Base-by-base conservation (phyloP, 495 filamentous ascomycete species). In the Daldinia grandis region DNA sequence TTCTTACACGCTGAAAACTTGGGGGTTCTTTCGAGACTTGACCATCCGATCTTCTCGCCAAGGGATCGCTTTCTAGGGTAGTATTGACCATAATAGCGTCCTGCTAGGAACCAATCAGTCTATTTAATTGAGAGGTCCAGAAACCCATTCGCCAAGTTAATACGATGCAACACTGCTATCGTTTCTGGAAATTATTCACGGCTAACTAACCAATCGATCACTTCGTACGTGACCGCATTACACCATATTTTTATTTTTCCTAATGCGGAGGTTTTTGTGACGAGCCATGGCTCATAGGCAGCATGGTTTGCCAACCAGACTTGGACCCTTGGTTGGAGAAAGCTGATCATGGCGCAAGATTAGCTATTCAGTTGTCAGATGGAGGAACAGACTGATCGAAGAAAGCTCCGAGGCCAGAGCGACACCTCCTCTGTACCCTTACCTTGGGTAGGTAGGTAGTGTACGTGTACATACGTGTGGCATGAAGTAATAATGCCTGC, bases 1-100 rank as follows among this genome's bases (percentile, higher is more conserved):
- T 27, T 68, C 27, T 40, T 38, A 71, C 56, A 66, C 57, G 64
- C 30, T 47, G 55, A n/a, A 55, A 47, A 28, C n/a, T 49, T 25
- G 44, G 33, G 7, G 21, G 14, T n/a, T 30, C 27, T 50, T 21
- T 55, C 30, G 14, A 54, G 58, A 61, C 62, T 70, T 68, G 44
- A 51, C 58, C 50, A 62, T 66, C 68, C 68, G 69, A 73, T 73
- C 66, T 75, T 62, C 60, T 64, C 51, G 72, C 74, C 74, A 78
- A 75, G 74, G 74, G 69, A 75, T 71, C 74, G 68, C 64, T 65
- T 53, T 74, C 67, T 66, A 72, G 69, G 63, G 64, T 74, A 37
- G 66, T 42, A 70, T 72, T 63, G 42, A 62, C 64, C 61, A 59
- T 27, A 70, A 35, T 58, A 47, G 21, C 42, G 58, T 58, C 57